Conservation (phyloP, 805 yeast genomes). For the Monosporozyma aerobia region DNA sequence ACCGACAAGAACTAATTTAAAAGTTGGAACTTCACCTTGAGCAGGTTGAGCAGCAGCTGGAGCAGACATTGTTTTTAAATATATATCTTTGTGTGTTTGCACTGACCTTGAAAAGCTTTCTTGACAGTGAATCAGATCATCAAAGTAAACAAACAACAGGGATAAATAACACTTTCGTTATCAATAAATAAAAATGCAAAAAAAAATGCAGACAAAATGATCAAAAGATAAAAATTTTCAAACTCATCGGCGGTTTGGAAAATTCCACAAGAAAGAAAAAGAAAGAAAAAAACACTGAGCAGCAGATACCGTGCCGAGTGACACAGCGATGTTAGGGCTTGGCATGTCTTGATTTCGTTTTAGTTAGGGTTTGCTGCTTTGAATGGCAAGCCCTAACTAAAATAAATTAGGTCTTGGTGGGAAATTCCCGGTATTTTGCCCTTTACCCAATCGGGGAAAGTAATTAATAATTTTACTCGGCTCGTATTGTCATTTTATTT, state of each 20-base stretch:
- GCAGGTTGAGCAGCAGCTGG: constrained; percentile 5
- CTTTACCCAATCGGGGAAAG: not conserved
- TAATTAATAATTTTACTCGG: not conserved
- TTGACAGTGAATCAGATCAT: not conserved
- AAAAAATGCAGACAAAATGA: not conserved
- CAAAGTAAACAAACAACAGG: not conserved
- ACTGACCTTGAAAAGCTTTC: not conserved
- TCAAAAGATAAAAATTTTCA: not conserved
- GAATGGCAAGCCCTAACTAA: not conserved
- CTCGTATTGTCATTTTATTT: not conserved
- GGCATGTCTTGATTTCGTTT: not conserved
- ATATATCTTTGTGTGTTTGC: not conserved
- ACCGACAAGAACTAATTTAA: constrained; percentile 97
- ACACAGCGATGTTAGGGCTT: not conserved
- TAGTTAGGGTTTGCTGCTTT: not conserved
- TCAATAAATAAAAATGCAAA: not conserved
- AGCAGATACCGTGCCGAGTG: not conserved
- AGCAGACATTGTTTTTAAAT: constrained; percentile 8
- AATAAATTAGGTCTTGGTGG: not conserved
- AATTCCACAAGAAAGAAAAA: not conserved
- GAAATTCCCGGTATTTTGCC: not conserved
- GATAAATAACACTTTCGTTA: not conserved
- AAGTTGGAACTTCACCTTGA: constrained; percentile 72
- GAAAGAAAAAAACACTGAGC: not conserved
- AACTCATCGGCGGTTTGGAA: not conserved